These are phyloP conservation scores for Phytophthora ramorum DNA, from an alignment of 352 stramenopile genomes.

Conservation along the genomic window DNA sequence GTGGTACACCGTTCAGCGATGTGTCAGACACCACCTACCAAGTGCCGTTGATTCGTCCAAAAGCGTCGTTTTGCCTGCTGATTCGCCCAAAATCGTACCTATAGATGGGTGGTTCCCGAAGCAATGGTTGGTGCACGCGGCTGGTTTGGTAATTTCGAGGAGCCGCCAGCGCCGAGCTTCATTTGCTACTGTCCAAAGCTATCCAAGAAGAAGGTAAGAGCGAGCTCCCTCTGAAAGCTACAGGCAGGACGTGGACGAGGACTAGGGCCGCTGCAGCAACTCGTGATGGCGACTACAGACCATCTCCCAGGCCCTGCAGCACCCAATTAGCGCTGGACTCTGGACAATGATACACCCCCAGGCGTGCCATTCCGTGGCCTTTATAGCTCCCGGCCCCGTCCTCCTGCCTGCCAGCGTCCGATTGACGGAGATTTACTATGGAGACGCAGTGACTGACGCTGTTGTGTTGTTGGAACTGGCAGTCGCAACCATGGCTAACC, in stretches of 20 bases:
- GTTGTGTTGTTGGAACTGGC: slow-evolving; percentile 25
- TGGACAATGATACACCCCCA: neutral
- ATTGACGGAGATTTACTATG: slow-evolving; percentile 6
- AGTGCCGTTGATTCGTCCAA: slow-evolving; percentile 23
- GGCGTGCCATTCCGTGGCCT: neutral
- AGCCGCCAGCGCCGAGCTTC: slow-evolving; percentile 36
- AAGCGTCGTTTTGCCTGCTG: neutral
- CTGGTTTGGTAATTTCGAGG: slow-evolving; percentile 44
- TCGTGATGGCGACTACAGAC: slow-evolving; percentile 1
- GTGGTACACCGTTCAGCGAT: neutral
- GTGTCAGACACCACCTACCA: neutral
- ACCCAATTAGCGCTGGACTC: neutral
- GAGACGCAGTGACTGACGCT: slow-evolving; percentile 21
- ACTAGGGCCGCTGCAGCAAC: slow-evolving; percentile 3
- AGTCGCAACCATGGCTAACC: slow-evolving; percentile 90
- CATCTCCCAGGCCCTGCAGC: slow-evolving; percentile 3
- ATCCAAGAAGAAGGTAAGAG: slow-evolving; percentile 84
- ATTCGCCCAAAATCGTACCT: slow-evolving; percentile 42
- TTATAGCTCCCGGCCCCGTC: neutral
- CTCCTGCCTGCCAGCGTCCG: slow-evolving; percentile 5
- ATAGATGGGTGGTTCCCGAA: slow-evolving; percentile 41
- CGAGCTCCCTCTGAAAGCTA: slow-evolving; percentile 8
- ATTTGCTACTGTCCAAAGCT: slow-evolving; percentile 91
- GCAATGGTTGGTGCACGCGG: slow-evolving; percentile 67
- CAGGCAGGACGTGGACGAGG: slow-evolving; percentile 1